Evolutionary conservation across 768 basidiomycete genomes (phyloP).

Genomic region (Melanogaster broomeanus): DNA sequence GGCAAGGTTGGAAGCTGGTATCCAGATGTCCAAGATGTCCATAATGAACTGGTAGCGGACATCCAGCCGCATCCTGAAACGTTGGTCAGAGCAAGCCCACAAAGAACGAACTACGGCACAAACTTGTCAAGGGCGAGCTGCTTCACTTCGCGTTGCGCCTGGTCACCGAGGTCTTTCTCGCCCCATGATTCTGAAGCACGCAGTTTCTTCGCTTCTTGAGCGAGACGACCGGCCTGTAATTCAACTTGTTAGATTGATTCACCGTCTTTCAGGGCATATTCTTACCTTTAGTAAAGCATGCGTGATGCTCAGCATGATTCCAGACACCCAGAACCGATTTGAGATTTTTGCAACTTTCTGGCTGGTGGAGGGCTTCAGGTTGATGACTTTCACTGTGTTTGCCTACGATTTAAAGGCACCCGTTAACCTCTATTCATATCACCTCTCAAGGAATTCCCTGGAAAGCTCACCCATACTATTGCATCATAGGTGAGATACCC

Average conservation of each 20-base stretch:
- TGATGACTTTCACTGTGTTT: slow-evolving; percentile 65
- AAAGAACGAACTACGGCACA: slow-evolving; percentile 21
- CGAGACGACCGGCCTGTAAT: slow-evolving; percentile 57
- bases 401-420: slow-evolving; percentile 43
- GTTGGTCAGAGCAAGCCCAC: slow-evolving; percentile 6
- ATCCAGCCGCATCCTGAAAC: slow-evolving; percentile 57
- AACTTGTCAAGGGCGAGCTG: slow-evolving; percentile 58
- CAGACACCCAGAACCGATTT: slow-evolving; percentile 86
- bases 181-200: slow-evolving; percentile 44
- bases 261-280: background rate
- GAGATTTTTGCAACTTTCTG: slow-evolving; percentile 63
- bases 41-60: slow-evolving; percentile 80
- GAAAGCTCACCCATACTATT: slow-evolving; percentile 73
- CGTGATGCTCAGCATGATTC: slow-evolving; percentile 78
- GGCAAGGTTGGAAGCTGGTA: slow-evolving; percentile 81
- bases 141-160: slow-evolving; percentile 65
- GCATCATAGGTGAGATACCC: slow-evolving; percentile 84
- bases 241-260: background rate
- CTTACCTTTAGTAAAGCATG: slow-evolving; percentile 69
- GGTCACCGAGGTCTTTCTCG: slow-evolving; percentile 69
- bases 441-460: background rate
- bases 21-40: slow-evolving; percentile 86
- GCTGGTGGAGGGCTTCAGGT: slow-evolving; percentile 58
- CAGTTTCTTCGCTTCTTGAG: slow-evolving; percentile 58
- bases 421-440: background rate